Conservation (phyloP, 106 monocot species). For the Dendrobium nobile region DNA sequence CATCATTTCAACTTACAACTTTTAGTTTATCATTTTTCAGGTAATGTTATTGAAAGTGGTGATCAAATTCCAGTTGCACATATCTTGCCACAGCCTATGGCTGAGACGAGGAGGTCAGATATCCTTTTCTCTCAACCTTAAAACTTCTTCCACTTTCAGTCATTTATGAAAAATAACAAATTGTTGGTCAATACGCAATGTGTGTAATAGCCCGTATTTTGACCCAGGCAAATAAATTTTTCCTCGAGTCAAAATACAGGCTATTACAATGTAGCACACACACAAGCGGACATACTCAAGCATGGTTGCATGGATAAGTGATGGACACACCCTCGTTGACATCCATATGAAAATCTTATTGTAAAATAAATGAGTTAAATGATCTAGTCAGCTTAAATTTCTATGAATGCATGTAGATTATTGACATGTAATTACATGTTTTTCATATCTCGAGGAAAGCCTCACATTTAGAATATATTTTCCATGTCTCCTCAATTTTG, state of each 20-base stretch:
- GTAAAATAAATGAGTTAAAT: not conserved
- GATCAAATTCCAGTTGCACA: slow-evolving; percentile 33
- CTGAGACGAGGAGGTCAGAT: slow-evolving; percentile 58
- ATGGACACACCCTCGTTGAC: not conserved
- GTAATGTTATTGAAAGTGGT: slow-evolving; percentile 5
- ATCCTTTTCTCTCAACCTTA: not conserved
- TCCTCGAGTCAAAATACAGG: too few relatives aligned
- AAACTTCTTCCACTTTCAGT: not conserved
- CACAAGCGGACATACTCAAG: not conserved
- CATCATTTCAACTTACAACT: not conserved
- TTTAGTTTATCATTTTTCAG: slow-evolving; percentile 3
- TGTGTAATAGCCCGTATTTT: not conserved
- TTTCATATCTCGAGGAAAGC: not conserved
- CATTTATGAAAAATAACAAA: not conserved
- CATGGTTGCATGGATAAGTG: not conserved
- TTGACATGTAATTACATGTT: not conserved
- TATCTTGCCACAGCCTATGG: slow-evolving; percentile 63
- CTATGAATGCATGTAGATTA: not conserved
- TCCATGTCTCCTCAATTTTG: not conserved
- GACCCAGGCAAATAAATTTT: too few relatives aligned
- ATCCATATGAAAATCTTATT: not conserved
- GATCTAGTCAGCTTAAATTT: not conserved
- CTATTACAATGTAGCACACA: not conserved
- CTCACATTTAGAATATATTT: not conserved
- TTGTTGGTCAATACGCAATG: not conserved